A percentile compares a stretch with the other conserved stretches of the same genome.
phyloP scores from a whole-genome alignment of 1,284 basidiomycete species.

The Ceratobasidium sp. region DNA sequence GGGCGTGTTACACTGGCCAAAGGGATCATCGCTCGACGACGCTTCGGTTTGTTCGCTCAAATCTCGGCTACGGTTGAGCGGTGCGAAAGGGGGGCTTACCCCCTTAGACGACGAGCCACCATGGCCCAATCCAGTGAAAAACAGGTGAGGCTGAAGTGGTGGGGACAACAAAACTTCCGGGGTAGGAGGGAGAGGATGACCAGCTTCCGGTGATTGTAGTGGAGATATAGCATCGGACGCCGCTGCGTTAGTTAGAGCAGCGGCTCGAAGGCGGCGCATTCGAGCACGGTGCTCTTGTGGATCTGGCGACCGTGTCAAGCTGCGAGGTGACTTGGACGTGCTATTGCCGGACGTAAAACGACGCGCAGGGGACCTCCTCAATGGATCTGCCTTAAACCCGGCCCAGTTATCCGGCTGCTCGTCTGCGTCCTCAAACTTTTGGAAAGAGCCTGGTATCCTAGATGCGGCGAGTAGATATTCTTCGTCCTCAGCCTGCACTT shows the following conservation, averaged over 20 bases:
- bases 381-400: not conserved
- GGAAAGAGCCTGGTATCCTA: not conserved
- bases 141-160: slow-evolving; percentile 27
- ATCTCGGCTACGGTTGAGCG: not conserved
- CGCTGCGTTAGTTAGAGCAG: not conserved
- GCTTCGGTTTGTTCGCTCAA: not conserved
- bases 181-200: not conserved
- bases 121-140: not conserved
- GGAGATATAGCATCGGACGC: not conserved
- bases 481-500: not conserved
- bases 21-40: not conserved
- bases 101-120: not conserved
- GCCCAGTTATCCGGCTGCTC: not conserved
- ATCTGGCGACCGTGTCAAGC: not conserved
- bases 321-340: not conserved
- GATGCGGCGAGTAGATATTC: not conserved
- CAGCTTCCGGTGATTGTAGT: not conserved
- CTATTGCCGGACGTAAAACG: not conserved
- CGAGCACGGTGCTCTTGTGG: slow-evolving; percentile 17
- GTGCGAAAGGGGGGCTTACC: not conserved
- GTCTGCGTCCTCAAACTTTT: not conserved
- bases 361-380: not conserved
- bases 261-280: slow-evolving; percentile 16
- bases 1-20: not conserved
- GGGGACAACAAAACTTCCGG: slow-evolving; percentile 8